A percentile compares a stretch with the other conserved stretches of the same genome.
phyloP scores from a whole-genome alignment of 352 stramenopile species.

The Pilasporangium apinafurcum region DNA sequence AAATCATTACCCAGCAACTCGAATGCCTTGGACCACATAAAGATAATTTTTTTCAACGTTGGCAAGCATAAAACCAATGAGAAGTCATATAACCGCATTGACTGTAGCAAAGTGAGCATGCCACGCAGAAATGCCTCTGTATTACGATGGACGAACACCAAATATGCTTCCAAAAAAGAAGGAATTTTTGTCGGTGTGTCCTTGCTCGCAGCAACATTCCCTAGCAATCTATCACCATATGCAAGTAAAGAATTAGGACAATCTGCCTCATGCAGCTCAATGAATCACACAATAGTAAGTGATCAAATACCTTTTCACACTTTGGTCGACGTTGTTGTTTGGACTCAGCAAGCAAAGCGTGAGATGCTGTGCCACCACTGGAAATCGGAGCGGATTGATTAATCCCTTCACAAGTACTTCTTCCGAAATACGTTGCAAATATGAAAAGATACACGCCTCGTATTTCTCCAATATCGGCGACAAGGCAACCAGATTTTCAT shows the following conservation, averaged over 20 bases:
- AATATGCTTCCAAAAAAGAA: conserved; percentile 52
- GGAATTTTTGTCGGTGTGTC: conserved; percentile 28
- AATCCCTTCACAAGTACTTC: conserved; percentile 74
- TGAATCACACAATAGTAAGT: neutral
- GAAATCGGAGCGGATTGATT: conserved; percentile 68
- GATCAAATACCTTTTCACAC: conserved; percentile 53
- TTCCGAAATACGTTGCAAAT: conserved; percentile 56
- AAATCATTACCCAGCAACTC: conserved; percentile 39
- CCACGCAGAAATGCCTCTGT: conserved; percentile 69
- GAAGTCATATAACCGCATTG: conserved; percentile 59
- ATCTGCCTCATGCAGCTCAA: neutral
- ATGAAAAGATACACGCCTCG: conserved; percentile 36
- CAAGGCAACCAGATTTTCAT: conserved; percentile 23
- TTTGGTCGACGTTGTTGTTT: conserved; percentile 41
- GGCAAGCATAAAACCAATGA: conserved; percentile 39
- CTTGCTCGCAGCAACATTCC: conserved; percentile 43
- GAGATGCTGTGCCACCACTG: conserved; percentile 75
- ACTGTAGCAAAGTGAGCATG: conserved; percentile 61
- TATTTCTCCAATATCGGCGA: conserved; percentile 35
- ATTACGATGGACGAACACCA: conserved; percentile 65
- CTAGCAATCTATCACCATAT: conserved; percentile 34
- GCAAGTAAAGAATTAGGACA: neutral
- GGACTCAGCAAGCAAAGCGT: conserved; percentile 68
- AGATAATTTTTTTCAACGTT: conserved; percentile 68
- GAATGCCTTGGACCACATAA: conserved; percentile 70